Base-by-base conservation (phyloP, 164 flowering plant genomes). In the Aristolochia californica region DNA sequence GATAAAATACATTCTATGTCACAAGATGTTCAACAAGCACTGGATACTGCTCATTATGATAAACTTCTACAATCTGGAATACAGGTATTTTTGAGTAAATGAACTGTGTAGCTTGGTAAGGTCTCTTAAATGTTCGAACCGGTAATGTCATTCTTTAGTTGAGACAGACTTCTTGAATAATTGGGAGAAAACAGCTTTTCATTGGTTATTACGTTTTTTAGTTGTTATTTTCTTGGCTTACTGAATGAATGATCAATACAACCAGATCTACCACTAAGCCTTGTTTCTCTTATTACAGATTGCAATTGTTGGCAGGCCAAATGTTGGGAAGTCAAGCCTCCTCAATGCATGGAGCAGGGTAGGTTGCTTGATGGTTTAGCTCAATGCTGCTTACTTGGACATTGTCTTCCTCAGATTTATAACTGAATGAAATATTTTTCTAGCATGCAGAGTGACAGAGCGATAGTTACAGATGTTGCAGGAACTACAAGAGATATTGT, bases 261-360 rank as follows among this genome's bases (percentile, higher is more conserved):
- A 16, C n/a, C 27, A 0, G 13, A 52, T 52, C 13, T 20, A 23
- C 8, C 26, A 1, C 27, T 25, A 16, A 13, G 5, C 5, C 0
- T 21, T 16, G 21, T 5, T 26, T 24, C 22, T 16, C 30, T 2
- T 16, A 17, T 55, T 74, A 68, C 88, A 89, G 97, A 78, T 89
- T 48, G 99, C 99, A 65, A 94, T 94, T 68, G 78, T 94, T 75
- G 99, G 99, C 25, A 80, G 99, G 51, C 99, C 99, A 48, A 94
- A 89, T 80, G 99, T 94, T 68, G 99, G 99, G 63, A 89, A 94
- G 75, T 94, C 99, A 53, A 89, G 97, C 79, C 85, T 94, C 52
- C 90, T 94, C 30, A 94, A 94, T 77, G 90, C 96, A 48, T 94
- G 99, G 97, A 87, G 99, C 88, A 93, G 82, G 76, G 99, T 93